Evolutionary conservation across 805 yeast genomes (phyloP).

Genomic region (Saturnispora halmiae): DNA sequence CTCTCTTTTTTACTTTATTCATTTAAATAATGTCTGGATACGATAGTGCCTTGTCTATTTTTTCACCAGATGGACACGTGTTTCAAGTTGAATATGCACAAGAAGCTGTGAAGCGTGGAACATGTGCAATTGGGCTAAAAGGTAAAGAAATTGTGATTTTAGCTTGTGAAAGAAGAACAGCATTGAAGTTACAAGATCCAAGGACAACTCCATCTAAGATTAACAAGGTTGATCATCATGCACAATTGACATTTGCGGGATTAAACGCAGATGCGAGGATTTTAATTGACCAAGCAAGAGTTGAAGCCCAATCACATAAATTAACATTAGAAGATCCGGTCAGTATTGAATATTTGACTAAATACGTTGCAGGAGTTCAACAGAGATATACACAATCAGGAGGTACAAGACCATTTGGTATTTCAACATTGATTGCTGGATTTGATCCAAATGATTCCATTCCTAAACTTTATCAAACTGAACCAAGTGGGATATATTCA

Average conservation of each 20-base stretch:
- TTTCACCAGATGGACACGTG: conserved; percentile 93
- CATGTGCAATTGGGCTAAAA: conserved; percentile 95
- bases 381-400: conserved; percentile 96
- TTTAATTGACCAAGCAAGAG: conserved; percentile 87
- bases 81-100: conserved; percentile 97
- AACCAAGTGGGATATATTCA: conserved; percentile 93
- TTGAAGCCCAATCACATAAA: conserved; percentile 92
- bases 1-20: not conserved
- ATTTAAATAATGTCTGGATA: conserved; percentile 75
- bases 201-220: conserved; percentile 93
- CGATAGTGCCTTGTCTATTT: conserved; percentile 97
- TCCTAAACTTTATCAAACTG: conserved; percentile 88
- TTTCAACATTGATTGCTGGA: conserved; percentile 91
- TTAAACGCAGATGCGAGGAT: conserved; percentile 97
- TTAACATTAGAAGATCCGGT: conserved; percentile 94
- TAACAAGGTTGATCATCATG: conserved; percentile 83
- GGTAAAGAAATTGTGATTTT: conserved; percentile 83
- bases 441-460: conserved; percentile 76
- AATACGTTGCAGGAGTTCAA: conserved; percentile 95
- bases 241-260: conserved; percentile 91
- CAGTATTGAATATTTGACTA: conserved; percentile 81
- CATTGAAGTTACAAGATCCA: conserved; percentile 91
- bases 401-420: conserved; percentile 97
- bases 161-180: conserved; percentile 95
- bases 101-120: conserved; percentile 97